These are phyloP conservation scores for Euphorbia tirucalli DNA, from an alignment of 345 rosid genomes.

Conservation along the genomic window DNA sequence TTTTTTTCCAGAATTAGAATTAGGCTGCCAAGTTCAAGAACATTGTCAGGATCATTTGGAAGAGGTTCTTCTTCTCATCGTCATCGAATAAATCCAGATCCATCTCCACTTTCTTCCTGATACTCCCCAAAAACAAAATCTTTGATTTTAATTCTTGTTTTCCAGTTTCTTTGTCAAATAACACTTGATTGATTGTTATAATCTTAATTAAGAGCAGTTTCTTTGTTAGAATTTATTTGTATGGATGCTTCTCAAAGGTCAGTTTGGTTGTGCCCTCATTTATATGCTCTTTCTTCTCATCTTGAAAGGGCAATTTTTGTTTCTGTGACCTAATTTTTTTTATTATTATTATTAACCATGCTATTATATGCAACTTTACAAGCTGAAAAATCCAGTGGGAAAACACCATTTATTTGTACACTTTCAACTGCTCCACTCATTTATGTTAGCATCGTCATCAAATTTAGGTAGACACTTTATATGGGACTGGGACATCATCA, in stretches of 20 bases:
- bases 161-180: too few relatives aligned
- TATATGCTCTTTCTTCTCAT: not conserved
- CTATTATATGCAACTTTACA: not conserved
- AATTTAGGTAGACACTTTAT: not conserved
- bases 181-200: not conserved
- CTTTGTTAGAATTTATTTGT: too few relatives aligned
- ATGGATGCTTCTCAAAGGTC: not conserved
- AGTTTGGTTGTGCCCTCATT: not conserved
- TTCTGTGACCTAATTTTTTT: not conserved
- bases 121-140: not conserved
- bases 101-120: not conserved
- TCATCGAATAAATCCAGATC: not conserved
- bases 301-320: conserved; percentile 5
- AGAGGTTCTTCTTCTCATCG: conserved; percentile 1
- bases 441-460: not conserved
- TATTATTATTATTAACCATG: not conserved
- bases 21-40: conserved; percentile 12
- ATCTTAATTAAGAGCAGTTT: too few relatives aligned
- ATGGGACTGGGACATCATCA: too few relatives aligned
- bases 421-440: conserved; percentile 11
- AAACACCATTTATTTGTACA: not conserved
- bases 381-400: not conserved
- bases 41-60: conserved; percentile 4
- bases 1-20: conserved; percentile 11
- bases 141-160: too few relatives aligned